phyloP scores from a whole-genome alignment of 192 early-diverging fungal genomes.

The Nowakowskiella sp. region DNA sequence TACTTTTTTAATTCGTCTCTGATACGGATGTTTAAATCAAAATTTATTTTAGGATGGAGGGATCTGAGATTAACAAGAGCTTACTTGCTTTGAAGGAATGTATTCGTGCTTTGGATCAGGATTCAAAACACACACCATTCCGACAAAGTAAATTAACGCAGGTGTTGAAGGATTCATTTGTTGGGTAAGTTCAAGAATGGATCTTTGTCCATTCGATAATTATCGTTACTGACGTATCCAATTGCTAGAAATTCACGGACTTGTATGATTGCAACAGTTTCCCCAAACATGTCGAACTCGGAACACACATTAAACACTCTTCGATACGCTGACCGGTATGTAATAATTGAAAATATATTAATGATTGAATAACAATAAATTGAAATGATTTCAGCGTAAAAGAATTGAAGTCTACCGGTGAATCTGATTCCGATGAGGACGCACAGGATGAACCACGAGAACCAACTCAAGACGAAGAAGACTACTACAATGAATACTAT shows the following conservation, averaged over 20 bases:
- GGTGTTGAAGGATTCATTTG: conserved; percentile 93
- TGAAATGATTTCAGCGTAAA: conserved; percentile 36
- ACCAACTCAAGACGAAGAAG: too few species aligned
- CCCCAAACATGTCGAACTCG: conserved; percentile 87
- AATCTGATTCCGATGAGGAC: conserved; percentile 12
- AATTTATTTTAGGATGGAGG: conserved; percentile 74
- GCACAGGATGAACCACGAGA: conserved; percentile 11
- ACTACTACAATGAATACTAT: too few species aligned
- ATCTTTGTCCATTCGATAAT: background rate
- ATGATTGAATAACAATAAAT: background rate
- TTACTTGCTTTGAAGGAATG: conserved; percentile 96
- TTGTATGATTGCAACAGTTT: conserved; percentile 98
- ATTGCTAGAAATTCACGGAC: conserved; percentile 72
- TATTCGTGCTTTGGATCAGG: conserved; percentile 92
- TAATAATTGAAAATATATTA: conserved; percentile 5
- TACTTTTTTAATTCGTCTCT: conserved; percentile 19
- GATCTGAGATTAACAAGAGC: conserved; percentile 98
- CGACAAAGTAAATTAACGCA: conserved; percentile 96
- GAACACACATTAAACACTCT: conserved; percentile 97
- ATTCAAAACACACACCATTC: conserved; percentile 94
- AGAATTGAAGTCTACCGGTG: conserved; percentile 42
- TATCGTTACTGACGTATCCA: background rate
- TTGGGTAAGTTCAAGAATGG: conserved; percentile 49
- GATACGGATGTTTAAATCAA: conserved; percentile 5
- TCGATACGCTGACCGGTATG: conserved; percentile 85